Evolutionary conservation across 306 rosid genomes (phyloP).

Genomic region (Betula pendula): DNA sequence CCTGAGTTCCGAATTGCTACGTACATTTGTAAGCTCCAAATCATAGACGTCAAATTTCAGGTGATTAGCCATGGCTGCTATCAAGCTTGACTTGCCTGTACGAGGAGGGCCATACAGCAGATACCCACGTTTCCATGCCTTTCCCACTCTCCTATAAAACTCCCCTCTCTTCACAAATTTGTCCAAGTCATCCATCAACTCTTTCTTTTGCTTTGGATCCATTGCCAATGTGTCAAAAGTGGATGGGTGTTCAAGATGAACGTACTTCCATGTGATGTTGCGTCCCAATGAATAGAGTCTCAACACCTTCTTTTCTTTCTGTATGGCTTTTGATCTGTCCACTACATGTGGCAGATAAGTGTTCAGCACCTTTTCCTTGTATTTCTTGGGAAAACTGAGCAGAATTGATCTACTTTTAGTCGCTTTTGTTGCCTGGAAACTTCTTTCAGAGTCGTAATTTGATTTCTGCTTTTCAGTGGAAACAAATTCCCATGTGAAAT

Average conservation of each 20-base stretch:
- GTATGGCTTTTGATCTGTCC: slow-evolving; percentile 29
- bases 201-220: slow-evolving; percentile 33
- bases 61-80: slow-evolving; percentile 49
- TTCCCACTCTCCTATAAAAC: slow-evolving; percentile 34
- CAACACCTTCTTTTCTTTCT: slow-evolving; percentile 29
- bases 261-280: background rate
- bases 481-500: slow-evolving; percentile 32
- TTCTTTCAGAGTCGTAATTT: background rate
- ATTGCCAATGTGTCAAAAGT: slow-evolving; percentile 37
- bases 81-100: slow-evolving; percentile 47
- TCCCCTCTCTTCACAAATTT: slow-evolving; percentile 29
- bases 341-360: slow-evolving; percentile 32
- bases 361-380: slow-evolving; percentile 18
- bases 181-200: slow-evolving; percentile 40
- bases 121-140: slow-evolving; percentile 49
- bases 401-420: slow-evolving; percentile 9
- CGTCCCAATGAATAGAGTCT: slow-evolving; percentile 23
- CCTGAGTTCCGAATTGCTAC: slow-evolving; percentile 24
- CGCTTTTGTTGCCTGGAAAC: background rate
- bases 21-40: slow-evolving; percentile 34
- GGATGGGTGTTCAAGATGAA: slow-evolving; percentile 31
- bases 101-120: slow-evolving; percentile 46
- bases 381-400: slow-evolving; percentile 30
- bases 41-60: slow-evolving; percentile 42
- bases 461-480: slow-evolving; percentile 20